A percentile compares a stretch with the other conserved stretches of the same genome.
Conservation (phyloP, 2,329 filamentous ascomycete genomes). For the Onygena corvina region DNA sequence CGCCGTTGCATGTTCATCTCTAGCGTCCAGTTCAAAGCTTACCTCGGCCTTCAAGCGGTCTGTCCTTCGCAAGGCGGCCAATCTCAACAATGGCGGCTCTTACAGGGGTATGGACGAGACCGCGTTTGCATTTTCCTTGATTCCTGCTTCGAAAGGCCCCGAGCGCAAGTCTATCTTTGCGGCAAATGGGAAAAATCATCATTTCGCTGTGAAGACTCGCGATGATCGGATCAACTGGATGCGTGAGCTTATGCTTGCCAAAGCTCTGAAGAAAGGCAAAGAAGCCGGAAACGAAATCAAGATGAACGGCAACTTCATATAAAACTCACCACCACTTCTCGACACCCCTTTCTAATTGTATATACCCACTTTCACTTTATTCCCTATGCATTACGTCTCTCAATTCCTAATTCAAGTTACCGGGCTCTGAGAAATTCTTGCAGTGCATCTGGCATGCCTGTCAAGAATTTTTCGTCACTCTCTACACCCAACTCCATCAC, state of each 20-base stretch:
- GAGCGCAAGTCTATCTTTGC: constrained; percentile 26
- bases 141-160: constrained; percentile 37
- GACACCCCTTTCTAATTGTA: not conserved
- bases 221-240: constrained; percentile 91
- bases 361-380: not conserved
- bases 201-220: constrained; percentile 77
- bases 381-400: not conserved
- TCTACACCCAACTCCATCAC: too few relatives aligned
- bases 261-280: constrained; percentile 26
- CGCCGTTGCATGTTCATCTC: constrained; percentile 31
- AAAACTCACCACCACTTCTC: not conserved
- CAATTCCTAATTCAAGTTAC: not conserved
- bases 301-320: constrained; percentile 25
- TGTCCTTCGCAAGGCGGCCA: constrained; percentile 24
- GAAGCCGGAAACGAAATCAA: constrained; percentile 22
- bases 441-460: not conserved
- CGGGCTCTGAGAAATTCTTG: not conserved
- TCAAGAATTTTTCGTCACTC: too few relatives aligned
- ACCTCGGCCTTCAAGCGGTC: constrained; percentile 65
- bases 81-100: constrained; percentile 9
- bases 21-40: constrained; percentile 67
- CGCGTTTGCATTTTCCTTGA: constrained; percentile 33
- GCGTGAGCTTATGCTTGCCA: constrained; percentile 38
- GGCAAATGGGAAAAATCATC: constrained; percentile 63
- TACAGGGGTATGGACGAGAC: constrained; percentile 19